A percentile compares a stretch with the other conserved stretches of the same genome.
Conservation (phyloP, 2,329 filamentous ascomycete species). For the Colletotrichum tofieldiae region DNA sequence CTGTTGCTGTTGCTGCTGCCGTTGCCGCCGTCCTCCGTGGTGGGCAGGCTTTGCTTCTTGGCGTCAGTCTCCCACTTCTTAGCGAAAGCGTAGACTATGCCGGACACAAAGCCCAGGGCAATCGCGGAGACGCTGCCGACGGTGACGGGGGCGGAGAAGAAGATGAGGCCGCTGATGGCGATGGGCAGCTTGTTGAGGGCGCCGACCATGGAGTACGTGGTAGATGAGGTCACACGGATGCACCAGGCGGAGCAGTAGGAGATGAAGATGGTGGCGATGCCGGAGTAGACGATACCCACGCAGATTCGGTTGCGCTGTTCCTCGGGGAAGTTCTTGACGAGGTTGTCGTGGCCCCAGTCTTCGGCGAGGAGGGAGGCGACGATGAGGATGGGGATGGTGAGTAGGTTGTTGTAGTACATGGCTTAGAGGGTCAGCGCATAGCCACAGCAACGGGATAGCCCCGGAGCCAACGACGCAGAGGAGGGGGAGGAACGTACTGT, state of each 20-base stretch:
- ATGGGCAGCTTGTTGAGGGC: constrained; percentile 99
- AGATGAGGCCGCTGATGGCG: constrained; percentile 90
- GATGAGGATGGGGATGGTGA: constrained; percentile 93
- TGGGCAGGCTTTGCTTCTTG: constrained; percentile 19
- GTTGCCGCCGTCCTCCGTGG: not conserved
- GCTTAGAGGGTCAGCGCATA: constrained; percentile 59
- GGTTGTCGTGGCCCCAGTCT: constrained; percentile 91
- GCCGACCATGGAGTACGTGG: constrained; percentile 98
- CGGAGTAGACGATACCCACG: constrained; percentile 93
- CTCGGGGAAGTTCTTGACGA: constrained; percentile 89
- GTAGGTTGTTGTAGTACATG: constrained; percentile 99
- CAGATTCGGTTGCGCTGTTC: constrained; percentile 85
- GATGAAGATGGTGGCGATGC: constrained; percentile 94
- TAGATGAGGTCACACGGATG: constrained; percentile 96
- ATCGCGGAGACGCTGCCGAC: constrained; percentile 94
- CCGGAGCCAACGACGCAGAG: not conserved
- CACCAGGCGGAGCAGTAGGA: constrained; percentile 99
- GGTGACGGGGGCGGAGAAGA: constrained; percentile 95
- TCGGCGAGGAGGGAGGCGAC: constrained; percentile 86
- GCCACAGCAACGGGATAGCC: not conserved
- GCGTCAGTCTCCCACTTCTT: constrained; percentile 85
- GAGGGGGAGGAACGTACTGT: constrained; percentile 78
- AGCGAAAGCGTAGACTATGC: constrained; percentile 89
- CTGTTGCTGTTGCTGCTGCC: not conserved
- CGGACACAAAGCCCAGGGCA: constrained; percentile 89